Percentiles rank a stretch among this genome's conserved stretches.
phyloP scores from a whole-genome alignment of 768 basidiomycete species.

The Mycena latifolia region DNA sequence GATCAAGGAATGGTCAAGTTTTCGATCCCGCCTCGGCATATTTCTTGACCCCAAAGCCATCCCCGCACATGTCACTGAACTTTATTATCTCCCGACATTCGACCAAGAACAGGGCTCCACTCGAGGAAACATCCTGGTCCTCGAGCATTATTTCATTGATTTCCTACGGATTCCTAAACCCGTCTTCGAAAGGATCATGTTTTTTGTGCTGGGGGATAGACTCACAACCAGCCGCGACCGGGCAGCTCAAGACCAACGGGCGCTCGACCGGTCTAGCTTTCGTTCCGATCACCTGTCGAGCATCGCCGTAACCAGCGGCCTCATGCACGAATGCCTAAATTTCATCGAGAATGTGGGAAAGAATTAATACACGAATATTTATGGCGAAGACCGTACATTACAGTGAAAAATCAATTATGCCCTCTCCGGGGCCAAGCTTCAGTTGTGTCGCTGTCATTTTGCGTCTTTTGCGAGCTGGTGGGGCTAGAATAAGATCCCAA shows the following conservation, averaged over 20 bases:
- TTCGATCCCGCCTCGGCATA: no score
- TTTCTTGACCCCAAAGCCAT: no score
- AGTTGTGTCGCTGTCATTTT: no score
- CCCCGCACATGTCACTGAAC: no score
- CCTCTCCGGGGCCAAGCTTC: no score
- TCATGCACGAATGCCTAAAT: conserved; percentile 29
- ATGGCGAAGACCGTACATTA: no score
- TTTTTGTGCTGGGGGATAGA: conserved; percentile 25
- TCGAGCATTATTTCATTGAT: background rate
- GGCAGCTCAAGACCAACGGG: conserved; percentile 23
- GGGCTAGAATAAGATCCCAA: no score
- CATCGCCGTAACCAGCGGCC: conserved; percentile 16
- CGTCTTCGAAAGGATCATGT: background rate
- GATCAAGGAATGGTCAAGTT: no score
- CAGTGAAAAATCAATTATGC: no score
- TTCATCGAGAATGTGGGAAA: conserved; percentile 17
- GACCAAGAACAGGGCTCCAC: conserved; percentile 13
- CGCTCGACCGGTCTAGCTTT: conserved; percentile 22
- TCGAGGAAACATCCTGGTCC: conserved; percentile 16
- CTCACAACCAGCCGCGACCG: conserved; percentile 29
- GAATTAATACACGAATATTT: no score
- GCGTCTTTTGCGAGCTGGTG: no score
- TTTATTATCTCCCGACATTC: background rate
- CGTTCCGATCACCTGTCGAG: conserved; percentile 23
- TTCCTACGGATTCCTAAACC: background rate